Conservation (phyloP, 306 rosid species). For the Pachyrhizus erosus region DNA sequence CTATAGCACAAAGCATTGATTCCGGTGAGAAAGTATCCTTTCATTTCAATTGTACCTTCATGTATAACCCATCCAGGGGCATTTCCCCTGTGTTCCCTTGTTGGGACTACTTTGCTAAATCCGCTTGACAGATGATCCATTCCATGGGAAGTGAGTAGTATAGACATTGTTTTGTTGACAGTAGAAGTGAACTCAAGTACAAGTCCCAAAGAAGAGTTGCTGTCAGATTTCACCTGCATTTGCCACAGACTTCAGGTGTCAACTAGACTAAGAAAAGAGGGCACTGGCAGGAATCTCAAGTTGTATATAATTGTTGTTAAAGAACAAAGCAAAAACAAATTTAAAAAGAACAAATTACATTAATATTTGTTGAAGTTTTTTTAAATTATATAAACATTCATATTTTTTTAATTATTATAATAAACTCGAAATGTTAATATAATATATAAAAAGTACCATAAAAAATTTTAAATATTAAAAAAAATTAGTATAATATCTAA, state of each 20-base stretch:
- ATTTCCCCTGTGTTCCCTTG: conserved; percentile 12
- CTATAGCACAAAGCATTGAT: conserved; percentile 58
- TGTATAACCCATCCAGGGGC: conserved; percentile 23
- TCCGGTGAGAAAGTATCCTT: neutral
- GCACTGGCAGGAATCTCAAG: neutral
- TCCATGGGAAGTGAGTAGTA: conserved; percentile 8
- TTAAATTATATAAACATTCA: too few relatives aligned
- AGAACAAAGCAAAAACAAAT: too few relatives aligned
- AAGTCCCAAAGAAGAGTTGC: neutral
- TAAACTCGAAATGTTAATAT: too few relatives aligned
- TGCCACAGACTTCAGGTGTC: neutral
- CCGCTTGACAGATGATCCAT: neutral
- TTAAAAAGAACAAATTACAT: too few relatives aligned
- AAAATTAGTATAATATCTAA: too few relatives aligned
- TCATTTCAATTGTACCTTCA: conserved; percentile 17
- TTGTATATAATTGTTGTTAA: too few relatives aligned
- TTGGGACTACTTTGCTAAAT: conserved; percentile 7
- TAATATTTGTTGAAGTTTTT: too few relatives aligned
- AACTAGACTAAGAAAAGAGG: neutral
- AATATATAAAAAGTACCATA: too few relatives aligned
- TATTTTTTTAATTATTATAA: too few relatives aligned
- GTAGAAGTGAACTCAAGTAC: neutral
- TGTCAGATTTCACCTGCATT: conserved; percentile 16
- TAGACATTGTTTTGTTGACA: neutral
- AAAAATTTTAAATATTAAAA: too few relatives aligned